A percentile compares a stretch with the other conserved stretches of the same genome.
phyloP scores from a whole-genome alignment of 108 stramenopile species.

The Aurantiochytrium sp. region DNA sequence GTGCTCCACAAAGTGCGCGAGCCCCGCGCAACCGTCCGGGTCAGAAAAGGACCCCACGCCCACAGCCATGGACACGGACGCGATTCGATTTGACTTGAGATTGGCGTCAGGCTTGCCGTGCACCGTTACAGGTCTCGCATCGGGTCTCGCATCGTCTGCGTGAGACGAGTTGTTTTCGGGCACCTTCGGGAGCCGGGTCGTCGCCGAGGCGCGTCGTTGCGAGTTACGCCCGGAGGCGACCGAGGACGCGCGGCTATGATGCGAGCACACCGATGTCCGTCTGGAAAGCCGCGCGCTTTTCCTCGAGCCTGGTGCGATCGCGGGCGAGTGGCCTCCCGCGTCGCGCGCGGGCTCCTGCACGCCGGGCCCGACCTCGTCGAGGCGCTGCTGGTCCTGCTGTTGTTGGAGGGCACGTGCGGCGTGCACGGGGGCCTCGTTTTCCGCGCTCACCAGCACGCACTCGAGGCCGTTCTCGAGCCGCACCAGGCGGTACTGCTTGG shows the following conservation, averaged over 20 bases:
- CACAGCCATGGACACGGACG: slow-evolving; percentile 84
- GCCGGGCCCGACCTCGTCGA: not conserved
- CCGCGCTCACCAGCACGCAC: not conserved
- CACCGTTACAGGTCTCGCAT: not conserved
- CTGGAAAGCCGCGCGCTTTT: not conserved
- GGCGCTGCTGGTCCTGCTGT: not conserved
- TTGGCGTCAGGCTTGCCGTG: not conserved
- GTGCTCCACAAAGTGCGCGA: slow-evolving; percentile 89
- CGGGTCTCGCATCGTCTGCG: not conserved
- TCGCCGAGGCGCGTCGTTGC: too few relatives aligned
- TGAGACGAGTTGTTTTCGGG: not conserved
- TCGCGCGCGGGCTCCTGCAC: not conserved
- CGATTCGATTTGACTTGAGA: not conserved
- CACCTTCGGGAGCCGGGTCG: not conserved
- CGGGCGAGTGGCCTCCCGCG: too few relatives aligned
- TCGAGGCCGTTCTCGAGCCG: not conserved
- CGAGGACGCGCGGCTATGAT: too few relatives aligned
- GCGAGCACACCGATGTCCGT: too few relatives aligned
- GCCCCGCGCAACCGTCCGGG: slow-evolving; percentile 74
- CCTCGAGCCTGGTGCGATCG: too few relatives aligned
- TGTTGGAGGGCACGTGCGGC: not conserved
- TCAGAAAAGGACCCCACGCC: slow-evolving; percentile 83
- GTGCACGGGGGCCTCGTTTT: not conserved
- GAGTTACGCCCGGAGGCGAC: too few relatives aligned
- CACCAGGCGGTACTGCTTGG: slow-evolving; percentile 2